Conservation (phyloP, 805 yeast genomes). For the Kazachstania martiniae region DNA sequence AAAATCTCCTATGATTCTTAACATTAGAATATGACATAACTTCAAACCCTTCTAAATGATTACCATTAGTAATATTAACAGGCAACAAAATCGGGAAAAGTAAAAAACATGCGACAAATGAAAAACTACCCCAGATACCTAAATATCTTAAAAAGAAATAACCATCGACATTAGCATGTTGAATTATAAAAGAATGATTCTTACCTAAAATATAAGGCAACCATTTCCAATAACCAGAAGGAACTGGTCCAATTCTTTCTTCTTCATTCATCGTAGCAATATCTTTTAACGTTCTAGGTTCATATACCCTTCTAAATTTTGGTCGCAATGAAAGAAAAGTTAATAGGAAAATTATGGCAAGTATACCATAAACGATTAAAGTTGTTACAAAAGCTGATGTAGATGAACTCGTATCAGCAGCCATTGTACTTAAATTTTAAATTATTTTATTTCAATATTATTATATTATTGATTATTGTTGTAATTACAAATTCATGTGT, state of each 20-base stretch:
- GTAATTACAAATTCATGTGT: no score
- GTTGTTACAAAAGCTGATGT: slow-evolving; percentile 72
- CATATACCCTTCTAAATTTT: slow-evolving; percentile 59
- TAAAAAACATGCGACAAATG: slow-evolving; percentile 42
- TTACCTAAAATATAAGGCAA: slow-evolving; percentile 36
- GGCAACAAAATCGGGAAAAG: slow-evolving; percentile 65
- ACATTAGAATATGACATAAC: slow-evolving; percentile 55
- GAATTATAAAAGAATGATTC: slow-evolving; percentile 54
- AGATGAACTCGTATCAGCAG: slow-evolving; percentile 35
- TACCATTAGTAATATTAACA: slow-evolving; percentile 63
- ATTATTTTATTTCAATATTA: no score
- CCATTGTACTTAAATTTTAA: slow-evolving; percentile 36
- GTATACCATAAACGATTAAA: slow-evolving; percentile 53
- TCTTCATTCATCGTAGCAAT: slow-evolving; percentile 29
- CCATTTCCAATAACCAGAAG: slow-evolving; percentile 56
- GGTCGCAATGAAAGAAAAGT: slow-evolving; percentile 57
- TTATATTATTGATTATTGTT: no score
- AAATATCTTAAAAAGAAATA: slow-evolving; percentile 62
- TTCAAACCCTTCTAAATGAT: slow-evolving; percentile 46
- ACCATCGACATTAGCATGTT: slow-evolving; percentile 67
- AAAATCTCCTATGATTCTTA: slow-evolving; percentile 48
- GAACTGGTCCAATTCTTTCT: slow-evolving; percentile 53
- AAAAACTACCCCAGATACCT: slow-evolving; percentile 41
- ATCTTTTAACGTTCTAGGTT: slow-evolving; percentile 55
- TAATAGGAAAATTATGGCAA: slow-evolving; percentile 44